phyloP scores from a whole-genome alignment of 148 eudicot species.

The Rhododendron ferrugineum region DNA sequence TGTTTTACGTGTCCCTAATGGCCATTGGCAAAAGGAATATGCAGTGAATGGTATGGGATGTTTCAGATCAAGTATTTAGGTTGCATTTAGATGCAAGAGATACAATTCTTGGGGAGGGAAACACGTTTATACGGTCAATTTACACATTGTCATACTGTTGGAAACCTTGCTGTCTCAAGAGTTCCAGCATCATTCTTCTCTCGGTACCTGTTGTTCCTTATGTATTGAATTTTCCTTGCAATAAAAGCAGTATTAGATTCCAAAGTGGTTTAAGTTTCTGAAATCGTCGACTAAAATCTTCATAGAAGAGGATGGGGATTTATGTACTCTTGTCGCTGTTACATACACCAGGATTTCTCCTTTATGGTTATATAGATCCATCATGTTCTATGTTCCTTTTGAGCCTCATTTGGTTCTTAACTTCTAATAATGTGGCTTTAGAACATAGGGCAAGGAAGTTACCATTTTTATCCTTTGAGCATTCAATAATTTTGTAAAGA shows the following conservation, averaged over 20 bases:
- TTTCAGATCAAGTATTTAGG: neutral
- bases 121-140: conserved; percentile 4
- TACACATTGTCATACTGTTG: neutral
- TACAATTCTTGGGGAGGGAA: conserved; percentile 5
- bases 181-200: conserved; percentile 9
- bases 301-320: neutral
- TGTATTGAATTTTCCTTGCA: conserved; percentile 15
- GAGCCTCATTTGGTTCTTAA: neutral
- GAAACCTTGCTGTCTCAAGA: conserved; percentile 5
- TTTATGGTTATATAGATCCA: neutral
- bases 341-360: neutral
- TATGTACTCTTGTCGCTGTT: neutral
- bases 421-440: neutral
- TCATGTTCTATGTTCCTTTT: neutral
- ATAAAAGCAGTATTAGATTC: conserved; percentile 13
- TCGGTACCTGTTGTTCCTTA: conserved; percentile 10
- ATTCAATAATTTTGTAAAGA: neutral
- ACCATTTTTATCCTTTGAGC: neutral
- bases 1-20: neutral
- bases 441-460: neutral
- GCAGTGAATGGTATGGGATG: conserved; percentile 13
- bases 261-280: neutral
- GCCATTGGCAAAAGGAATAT: conserved; percentile 6
- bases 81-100: neutral
- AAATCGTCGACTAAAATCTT: neutral